Evolutionary conservation across 768 basidiomycete species (phyloP).

Genomic region (Strobilomyces confusus): DNA sequence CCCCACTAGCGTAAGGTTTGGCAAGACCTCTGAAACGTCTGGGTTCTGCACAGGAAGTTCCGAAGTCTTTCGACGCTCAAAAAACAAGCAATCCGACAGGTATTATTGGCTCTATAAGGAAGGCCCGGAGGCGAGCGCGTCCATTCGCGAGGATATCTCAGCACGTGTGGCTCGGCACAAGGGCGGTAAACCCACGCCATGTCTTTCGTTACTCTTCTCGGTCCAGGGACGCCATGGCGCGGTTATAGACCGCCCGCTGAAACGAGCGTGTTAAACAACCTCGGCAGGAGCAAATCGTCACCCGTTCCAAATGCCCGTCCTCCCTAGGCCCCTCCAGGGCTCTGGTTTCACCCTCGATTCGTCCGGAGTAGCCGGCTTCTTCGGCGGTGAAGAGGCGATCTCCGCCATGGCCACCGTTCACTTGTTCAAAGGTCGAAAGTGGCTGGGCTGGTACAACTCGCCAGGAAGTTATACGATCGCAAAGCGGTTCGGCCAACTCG

Average conservation of each 20-base stretch:
- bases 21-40: too few species aligned
- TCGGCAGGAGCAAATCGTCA: background rate
- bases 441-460: constrained; percentile 37
- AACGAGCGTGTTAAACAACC: background rate
- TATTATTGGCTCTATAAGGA: too few species aligned
- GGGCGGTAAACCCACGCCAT: background rate
- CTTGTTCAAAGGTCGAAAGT: constrained; percentile 28
- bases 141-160: too few species aligned
- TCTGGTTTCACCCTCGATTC: constrained; percentile 23
- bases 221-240: background rate
- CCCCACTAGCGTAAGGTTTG: too few species aligned
- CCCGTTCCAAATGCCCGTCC: constrained; percentile 16
- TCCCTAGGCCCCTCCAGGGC: constrained; percentile 5
- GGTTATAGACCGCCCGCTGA: background rate
- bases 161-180: background rate
- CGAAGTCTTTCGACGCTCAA: too few species aligned
- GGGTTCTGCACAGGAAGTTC: too few species aligned
- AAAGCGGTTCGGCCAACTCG: constrained; percentile 30
- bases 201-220: background rate
- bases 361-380: constrained; percentile 34
- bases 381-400: constrained; percentile 37
- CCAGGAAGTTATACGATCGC: constrained; percentile 35
- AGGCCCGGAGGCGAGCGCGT: too few species aligned
- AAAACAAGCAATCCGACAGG: too few species aligned
- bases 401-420: constrained; percentile 36